Conservation (phyloP, 2,329 filamentous ascomycete genomes). For the Verticillium klebahnii region DNA sequence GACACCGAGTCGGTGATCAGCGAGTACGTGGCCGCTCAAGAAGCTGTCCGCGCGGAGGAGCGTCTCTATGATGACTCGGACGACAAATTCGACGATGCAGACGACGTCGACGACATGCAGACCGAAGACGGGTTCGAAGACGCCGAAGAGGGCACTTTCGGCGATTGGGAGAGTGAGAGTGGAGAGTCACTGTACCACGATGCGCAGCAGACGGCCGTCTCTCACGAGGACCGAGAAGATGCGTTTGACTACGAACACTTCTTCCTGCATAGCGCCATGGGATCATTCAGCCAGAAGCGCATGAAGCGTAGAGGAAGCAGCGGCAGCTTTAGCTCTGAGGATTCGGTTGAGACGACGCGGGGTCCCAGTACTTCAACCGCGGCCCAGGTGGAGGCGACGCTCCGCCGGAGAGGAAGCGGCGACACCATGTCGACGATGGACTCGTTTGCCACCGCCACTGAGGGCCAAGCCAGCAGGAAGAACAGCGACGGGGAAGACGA, state of each 20-base stretch:
- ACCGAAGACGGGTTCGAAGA: conserved; percentile 31
- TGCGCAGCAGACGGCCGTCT: conserved; percentile 53
- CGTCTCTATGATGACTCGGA: conserved; percentile 6
- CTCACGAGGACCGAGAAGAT: conserved; percentile 90
- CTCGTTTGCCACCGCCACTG: conserved; percentile 53
- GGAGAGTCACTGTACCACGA: conserved; percentile 62
- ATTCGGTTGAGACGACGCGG: conserved; percentile 58
- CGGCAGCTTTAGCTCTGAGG: conserved; percentile 54
- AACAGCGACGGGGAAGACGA: conserved; percentile 16
- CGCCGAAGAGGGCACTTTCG: conserved; percentile 29
- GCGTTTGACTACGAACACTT: conserved; percentile 97
- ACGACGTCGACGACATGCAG: conserved; percentile 31
- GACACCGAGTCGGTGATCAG: conserved; percentile 23
- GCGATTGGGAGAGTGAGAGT: conserved; percentile 52
- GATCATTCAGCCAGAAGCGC: conserved; percentile 60
- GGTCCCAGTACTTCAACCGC: conserved; percentile 32
- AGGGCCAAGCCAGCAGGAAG: conserved; percentile 37
- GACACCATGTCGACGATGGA: conserved; percentile 47
- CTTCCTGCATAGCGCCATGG: conserved; percentile 89
- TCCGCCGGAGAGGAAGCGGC: conserved; percentile 37
- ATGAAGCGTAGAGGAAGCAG: conserved; percentile 39
- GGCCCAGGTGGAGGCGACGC: conserved; percentile 6
- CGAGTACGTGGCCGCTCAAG: conserved; percentile 21
- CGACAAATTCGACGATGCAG: conserved; percentile 12
- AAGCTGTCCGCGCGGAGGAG: conserved; percentile 18